Evolutionary conservation across 495 filamentous ascomycete genomes (phyloP).

Genomic region (Thozetella sp.): DNA sequence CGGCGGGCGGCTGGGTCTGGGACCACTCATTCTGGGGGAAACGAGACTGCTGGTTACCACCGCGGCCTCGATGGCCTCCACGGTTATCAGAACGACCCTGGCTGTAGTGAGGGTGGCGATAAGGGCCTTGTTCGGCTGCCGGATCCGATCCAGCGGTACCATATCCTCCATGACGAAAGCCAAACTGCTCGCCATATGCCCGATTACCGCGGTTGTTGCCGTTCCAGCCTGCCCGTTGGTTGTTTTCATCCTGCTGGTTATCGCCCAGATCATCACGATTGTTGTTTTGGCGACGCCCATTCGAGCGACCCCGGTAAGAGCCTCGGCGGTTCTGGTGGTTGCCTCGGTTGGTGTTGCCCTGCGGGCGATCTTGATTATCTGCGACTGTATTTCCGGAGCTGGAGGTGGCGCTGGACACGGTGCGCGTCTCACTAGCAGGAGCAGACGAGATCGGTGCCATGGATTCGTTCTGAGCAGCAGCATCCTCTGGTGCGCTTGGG

Average conservation of each 20-base stretch:
- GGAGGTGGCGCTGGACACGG: too few relatives aligned
- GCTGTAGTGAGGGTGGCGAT: not conserved
- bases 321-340: not conserved
- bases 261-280: not conserved
- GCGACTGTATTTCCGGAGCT: too few relatives aligned
- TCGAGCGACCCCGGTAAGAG: not conserved
- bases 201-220: not conserved
- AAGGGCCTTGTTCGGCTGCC: not conserved
- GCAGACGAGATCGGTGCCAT: too few relatives aligned
- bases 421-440: too few relatives aligned
- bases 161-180: too few relatives aligned
- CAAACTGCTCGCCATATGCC: too few relatives aligned
- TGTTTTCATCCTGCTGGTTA: not conserved
- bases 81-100: not conserved
- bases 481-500: too few relatives aligned
- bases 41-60: not conserved
- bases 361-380: not conserved
- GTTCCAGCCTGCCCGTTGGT: not conserved
- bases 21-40: too few relatives aligned
- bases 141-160: not conserved
- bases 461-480: too few relatives aligned
- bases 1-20: too few relatives aligned
- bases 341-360: not conserved
- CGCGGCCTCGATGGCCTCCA: not conserved
- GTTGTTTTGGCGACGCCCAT: not conserved